A percentile compares a stretch with the other conserved stretches of the same genome.
These are phyloP conservation scores for Kwoniella pini DNA, from an alignment of 768 basidiomycete genomes.

Conservation along the genomic window DNA sequence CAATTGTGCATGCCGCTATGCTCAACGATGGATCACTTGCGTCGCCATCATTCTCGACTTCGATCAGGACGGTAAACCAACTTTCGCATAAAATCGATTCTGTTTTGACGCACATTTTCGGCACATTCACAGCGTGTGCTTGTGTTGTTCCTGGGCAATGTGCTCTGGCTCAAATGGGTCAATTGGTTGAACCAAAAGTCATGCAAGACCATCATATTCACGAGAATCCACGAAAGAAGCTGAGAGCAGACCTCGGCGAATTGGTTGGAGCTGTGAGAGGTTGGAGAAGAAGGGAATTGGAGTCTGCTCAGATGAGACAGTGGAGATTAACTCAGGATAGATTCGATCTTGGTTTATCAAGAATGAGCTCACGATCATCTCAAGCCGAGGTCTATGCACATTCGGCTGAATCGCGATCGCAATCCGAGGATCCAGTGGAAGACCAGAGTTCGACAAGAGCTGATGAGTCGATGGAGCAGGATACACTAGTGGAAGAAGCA, in stretches of 20 bases:
- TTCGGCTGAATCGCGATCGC: not conserved
- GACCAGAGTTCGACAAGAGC: not conserved
- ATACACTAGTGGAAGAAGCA: not conserved
- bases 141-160: constrained; percentile 48
- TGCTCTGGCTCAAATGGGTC: constrained; percentile 48
- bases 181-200: constrained; percentile 33
- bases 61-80: constrained; percentile 1
- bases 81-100: constrained; percentile 37
- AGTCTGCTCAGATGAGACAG: constrained; percentile 31
- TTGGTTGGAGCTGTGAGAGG: constrained; percentile 50
- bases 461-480: constrained; percentile 11
- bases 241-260: constrained; percentile 38
- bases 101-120: constrained; percentile 48
- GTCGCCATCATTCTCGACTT: constrained; percentile 47
- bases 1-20: constrained; percentile 56
- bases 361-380: constrained; percentile 12
- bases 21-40: constrained; percentile 61
- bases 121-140: constrained; percentile 51
- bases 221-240: constrained; percentile 23
- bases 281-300: constrained; percentile 50
- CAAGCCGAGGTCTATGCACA: not conserved
- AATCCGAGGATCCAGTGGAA: not conserved
- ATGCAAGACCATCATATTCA: constrained; percentile 21
- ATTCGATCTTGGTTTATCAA: constrained; percentile 7
- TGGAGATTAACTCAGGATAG: constrained; percentile 14